Conservation (phyloP, 768 basidiomycete species). For the Saitozyma podzolica region DNA sequence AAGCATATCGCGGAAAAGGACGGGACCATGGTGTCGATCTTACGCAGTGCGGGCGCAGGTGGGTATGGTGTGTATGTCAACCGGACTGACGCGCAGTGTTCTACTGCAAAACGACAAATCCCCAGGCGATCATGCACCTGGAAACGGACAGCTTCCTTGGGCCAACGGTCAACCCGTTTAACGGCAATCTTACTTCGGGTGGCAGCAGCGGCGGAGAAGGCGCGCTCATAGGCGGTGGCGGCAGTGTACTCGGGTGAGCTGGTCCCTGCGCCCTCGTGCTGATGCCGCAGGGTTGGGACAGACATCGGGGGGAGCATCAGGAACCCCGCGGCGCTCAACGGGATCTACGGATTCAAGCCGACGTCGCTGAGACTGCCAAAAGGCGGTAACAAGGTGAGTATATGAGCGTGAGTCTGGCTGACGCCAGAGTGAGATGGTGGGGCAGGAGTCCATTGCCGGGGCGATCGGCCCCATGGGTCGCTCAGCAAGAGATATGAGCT, state of each 20-base stretch:
- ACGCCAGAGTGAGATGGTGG: slow-evolving; percentile 8
- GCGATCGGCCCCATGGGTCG: slow-evolving; percentile 27
- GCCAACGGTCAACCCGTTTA: slow-evolving; percentile 34
- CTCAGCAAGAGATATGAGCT: slow-evolving; percentile 23
- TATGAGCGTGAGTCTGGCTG: not conserved
- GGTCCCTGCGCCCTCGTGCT: not conserved
- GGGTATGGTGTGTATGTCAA: not conserved
- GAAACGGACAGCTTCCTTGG: slow-evolving; percentile 36
- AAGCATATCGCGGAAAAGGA: slow-evolving; percentile 17
- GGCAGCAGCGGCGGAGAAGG: slow-evolving; percentile 44
- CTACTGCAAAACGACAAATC: slow-evolving; percentile 31
- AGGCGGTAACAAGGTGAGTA: slow-evolving; percentile 14
- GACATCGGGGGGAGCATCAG: slow-evolving; percentile 36
- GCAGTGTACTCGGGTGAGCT: slow-evolving; percentile 16
- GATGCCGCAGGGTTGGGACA: slow-evolving; percentile 18
- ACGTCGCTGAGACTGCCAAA: slow-evolving; percentile 21
- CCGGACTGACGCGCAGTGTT: slow-evolving; percentile 24
- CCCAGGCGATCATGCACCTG: slow-evolving; percentile 42
- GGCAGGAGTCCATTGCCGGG: slow-evolving; percentile 20
- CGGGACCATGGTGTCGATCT: slow-evolving; percentile 15
- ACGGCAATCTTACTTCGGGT: slow-evolving; percentile 30
- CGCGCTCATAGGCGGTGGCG: slow-evolving; percentile 27
- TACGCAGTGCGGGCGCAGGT: slow-evolving; percentile 33
- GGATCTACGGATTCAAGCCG: slow-evolving; percentile 37
- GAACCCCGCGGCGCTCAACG: slow-evolving; percentile 18